Conservation (phyloP, 2,329 filamentous ascomycete genomes). For the Botrytis paeoniae region DNA sequence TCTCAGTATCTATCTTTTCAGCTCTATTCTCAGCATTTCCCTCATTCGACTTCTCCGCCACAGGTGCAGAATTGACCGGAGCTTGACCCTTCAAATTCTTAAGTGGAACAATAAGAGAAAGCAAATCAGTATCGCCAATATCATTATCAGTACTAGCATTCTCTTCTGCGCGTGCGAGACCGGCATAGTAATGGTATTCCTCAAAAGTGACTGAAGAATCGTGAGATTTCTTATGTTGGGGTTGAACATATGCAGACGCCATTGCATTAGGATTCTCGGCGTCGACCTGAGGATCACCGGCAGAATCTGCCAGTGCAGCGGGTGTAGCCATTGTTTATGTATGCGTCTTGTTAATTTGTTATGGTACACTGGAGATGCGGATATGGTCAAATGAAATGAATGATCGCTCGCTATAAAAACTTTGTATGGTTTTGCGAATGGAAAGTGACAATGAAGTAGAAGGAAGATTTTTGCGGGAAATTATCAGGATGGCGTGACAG, state of each 20-base stretch:
- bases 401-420: background rate
- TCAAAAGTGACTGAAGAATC: constrained; percentile 38
- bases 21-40: background rate
- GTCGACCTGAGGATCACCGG: background rate
- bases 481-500: background rate
- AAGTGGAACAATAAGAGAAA: constrained; percentile 21
- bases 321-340: constrained; percentile 7
- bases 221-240: constrained; percentile 25
- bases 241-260: background rate
- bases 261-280: background rate
- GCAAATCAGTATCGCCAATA: constrained; percentile 14
- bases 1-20: background rate
- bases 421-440: background rate
- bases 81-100: constrained; percentile 18
- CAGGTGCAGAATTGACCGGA: background rate
- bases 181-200: constrained; percentile 39
- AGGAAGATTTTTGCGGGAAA: background rate
- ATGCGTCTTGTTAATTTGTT: background rate
- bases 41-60: background rate
- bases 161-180: constrained; percentile 31
- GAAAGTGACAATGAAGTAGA: background rate
- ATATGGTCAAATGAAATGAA: background rate
- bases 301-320: background rate
- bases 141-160: constrained; percentile 9
- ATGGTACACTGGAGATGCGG: background rate